Conservation (phyloP, 371 early-diverging fungal species). For the Mucor circinelloides region DNA sequence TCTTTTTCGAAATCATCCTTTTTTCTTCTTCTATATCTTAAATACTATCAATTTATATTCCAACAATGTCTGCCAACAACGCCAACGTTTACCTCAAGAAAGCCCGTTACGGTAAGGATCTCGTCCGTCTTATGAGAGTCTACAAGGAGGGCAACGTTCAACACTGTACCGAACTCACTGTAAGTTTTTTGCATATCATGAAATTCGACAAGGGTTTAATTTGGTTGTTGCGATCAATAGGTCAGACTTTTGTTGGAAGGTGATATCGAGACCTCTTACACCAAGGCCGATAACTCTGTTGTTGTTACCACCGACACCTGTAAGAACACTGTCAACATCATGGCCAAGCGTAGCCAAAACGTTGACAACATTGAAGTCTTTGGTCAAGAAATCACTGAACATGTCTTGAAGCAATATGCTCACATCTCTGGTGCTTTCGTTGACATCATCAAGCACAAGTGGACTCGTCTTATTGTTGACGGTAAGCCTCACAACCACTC, state of each 20-base stretch:
- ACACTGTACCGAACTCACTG: constrained; percentile 78
- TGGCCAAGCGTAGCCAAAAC: constrained; percentile 73
- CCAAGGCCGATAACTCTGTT: constrained; percentile 78
- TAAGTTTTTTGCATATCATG: constrained; percentile 22
- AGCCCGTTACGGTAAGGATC: constrained; percentile 78
- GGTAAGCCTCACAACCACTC: constrained; percentile 77
- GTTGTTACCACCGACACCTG: constrained; percentile 68
- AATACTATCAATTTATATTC: constrained; percentile 1
- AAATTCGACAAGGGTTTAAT: background rate
- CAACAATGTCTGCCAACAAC: constrained; percentile 24
- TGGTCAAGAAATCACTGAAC: constrained; percentile 69
- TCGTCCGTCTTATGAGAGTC: constrained; percentile 79
- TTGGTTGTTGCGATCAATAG: constrained; percentile 11
- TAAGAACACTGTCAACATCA: constrained; percentile 82
- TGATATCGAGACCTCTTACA: constrained; percentile 76
- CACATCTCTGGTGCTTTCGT: constrained; percentile 74
- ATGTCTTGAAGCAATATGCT: constrained; percentile 73
- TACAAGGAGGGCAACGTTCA: constrained; percentile 67
- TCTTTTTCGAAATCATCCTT: background rate
- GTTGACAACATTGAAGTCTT: constrained; percentile 79
- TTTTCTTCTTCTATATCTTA: constrained; percentile 1
- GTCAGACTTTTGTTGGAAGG: constrained; percentile 76
- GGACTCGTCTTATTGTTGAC: constrained; percentile 75
- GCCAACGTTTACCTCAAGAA: constrained; percentile 57
- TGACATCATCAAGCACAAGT: constrained; percentile 75